These are phyloP conservation scores for Naumovozyma baii DNA, from an alignment of 805 yeast species.

Conservation along the genomic window DNA sequence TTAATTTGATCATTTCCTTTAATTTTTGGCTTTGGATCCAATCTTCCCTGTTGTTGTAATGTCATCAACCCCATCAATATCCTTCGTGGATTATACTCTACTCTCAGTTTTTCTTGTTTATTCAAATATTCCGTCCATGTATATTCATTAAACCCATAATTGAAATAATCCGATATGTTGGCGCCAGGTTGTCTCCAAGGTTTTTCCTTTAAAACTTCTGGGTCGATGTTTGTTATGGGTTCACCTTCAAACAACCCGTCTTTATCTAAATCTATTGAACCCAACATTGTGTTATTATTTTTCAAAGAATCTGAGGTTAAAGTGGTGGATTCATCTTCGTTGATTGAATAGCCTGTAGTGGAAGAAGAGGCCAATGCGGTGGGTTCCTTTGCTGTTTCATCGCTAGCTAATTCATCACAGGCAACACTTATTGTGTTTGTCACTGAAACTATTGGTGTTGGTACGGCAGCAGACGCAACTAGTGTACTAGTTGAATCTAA, in stretches of 20 bases:
- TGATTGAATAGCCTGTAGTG: constrained; percentile 8
- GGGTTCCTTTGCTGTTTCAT: constrained; percentile 11
- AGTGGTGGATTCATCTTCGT: not conserved
- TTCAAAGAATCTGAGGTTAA: constrained; percentile 1
- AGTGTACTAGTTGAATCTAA: constrained; percentile 18
- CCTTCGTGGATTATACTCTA: constrained; percentile 75
- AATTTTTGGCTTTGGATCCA: constrained; percentile 34
- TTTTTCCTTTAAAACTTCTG: constrained; percentile 78
- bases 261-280: constrained; percentile 28
- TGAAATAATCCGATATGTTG: constrained; percentile 87
- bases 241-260: constrained; percentile 51
- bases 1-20: constrained; percentile 11
- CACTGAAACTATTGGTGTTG: constrained; percentile 10
- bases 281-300: constrained; percentile 8
- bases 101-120: constrained; percentile 73
- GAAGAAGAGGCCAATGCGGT: too few relatives aligned
- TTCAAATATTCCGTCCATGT: constrained; percentile 91
- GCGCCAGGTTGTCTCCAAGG: constrained; percentile 99
- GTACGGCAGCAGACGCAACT: constrained; percentile 9
- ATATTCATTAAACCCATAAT: constrained; percentile 91
- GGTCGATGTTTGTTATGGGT: constrained; percentile 71
- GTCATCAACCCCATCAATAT: constrained; percentile 45
- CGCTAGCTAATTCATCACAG: constrained; percentile 3
- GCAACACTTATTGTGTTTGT: constrained; percentile 5
- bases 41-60: constrained; percentile 30